Percentiles rank a stretch among this genome's conserved stretches.
Evolutionary conservation across 1,139 yeast species (phyloP).

Genomic region (Yamadazyma conglobata): DNA sequence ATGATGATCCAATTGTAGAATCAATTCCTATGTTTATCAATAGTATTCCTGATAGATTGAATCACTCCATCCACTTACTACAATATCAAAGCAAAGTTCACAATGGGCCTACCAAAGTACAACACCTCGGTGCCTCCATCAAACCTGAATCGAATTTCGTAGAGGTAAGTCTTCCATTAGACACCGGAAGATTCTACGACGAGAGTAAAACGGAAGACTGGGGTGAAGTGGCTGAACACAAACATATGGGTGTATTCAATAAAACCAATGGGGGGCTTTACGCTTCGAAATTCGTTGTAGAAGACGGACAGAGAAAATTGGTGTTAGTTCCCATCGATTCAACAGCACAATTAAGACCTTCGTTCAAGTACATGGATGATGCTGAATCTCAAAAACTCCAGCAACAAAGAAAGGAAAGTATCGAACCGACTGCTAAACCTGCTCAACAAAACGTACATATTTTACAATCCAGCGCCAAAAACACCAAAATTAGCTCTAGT

Average conservation of each 20-base stretch:
- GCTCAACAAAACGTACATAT: slow-evolving; percentile 34
- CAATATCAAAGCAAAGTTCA: slow-evolving; percentile 77
- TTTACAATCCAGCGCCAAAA: slow-evolving; percentile 40
- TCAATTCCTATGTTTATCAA: slow-evolving; percentile 63
- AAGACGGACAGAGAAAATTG: slow-evolving; percentile 35
- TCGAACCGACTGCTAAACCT: slow-evolving; percentile 26
- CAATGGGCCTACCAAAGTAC: slow-evolving; percentile 35
- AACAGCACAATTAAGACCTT: slow-evolving; percentile 77
- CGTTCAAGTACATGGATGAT: slow-evolving; percentile 71
- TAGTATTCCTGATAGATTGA: slow-evolving; percentile 19
- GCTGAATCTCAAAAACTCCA: slow-evolving; percentile 27
- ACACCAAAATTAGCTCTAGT: slow-evolving; percentile 61
- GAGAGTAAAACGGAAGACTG: slow-evolving; percentile 59
- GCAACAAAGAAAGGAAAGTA: slow-evolving; percentile 24
- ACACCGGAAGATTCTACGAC: slow-evolving; percentile 64
- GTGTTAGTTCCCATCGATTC: slow-evolving; percentile 65
- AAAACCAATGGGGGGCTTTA: slow-evolving; percentile 51
- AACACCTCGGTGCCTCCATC: slow-evolving; percentile 41
- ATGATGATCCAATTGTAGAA: slow-evolving; percentile 73
- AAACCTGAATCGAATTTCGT: slow-evolving; percentile 56
- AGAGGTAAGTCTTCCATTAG: slow-evolving; percentile 71
- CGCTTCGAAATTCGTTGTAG: slow-evolving; percentile 28
- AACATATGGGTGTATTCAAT: slow-evolving; percentile 66
- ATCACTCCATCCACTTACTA: slow-evolving; percentile 33
- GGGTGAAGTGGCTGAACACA: slow-evolving; percentile 57